A percentile compares a stretch with the other conserved stretches of the same genome.
These are phyloP conservation scores for Lichtheimia hyalospora DNA, from an alignment of 371 early-diverging fungal species.

Conservation along the genomic window DNA sequence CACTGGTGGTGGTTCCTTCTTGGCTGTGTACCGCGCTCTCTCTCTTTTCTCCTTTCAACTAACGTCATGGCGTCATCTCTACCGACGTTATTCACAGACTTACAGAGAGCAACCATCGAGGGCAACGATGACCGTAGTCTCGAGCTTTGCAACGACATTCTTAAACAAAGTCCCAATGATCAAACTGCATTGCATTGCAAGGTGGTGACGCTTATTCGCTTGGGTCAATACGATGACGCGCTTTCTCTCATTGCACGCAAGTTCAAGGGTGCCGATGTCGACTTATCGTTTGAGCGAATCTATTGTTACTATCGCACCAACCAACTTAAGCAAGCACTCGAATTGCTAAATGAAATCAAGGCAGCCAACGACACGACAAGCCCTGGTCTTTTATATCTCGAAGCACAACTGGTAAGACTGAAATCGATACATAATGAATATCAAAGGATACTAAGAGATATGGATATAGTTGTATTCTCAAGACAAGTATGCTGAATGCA, in stretches of 20 bases:
- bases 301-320: slow-evolving; percentile 77
- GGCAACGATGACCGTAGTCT: slow-evolving; percentile 39
- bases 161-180: slow-evolving; percentile 51
- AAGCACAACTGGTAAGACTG: slow-evolving; percentile 66
- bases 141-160: slow-evolving; percentile 42
- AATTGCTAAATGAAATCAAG: slow-evolving; percentile 39
- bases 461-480: slow-evolving; percentile 44
- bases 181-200: slow-evolving; percentile 60
- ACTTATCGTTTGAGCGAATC: slow-evolving; percentile 62
- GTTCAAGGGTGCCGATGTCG: slow-evolving; percentile 38
- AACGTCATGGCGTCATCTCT: slow-evolving; percentile 6
- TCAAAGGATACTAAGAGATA: neutral
- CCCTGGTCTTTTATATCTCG: slow-evolving; percentile 53
- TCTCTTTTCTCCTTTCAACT: neutral
- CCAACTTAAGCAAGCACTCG: slow-evolving; percentile 56
- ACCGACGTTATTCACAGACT: slow-evolving; percentile 25
- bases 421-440: neutral
- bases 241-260: slow-evolving; percentile 52
- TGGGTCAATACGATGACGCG: slow-evolving; percentile 68
- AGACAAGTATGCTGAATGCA: slow-evolving; percentile 40
- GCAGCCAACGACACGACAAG: neutral
- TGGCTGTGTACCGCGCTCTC: neutral
- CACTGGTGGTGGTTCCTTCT: neutral
- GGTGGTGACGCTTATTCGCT: slow-evolving; percentile 68
- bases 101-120: slow-evolving; percentile 28